Percentiles rank a stretch among this genome's conserved stretches.
phyloP scores from a whole-genome alignment of 306 rosid species.

The Quercus dentata region DNA sequence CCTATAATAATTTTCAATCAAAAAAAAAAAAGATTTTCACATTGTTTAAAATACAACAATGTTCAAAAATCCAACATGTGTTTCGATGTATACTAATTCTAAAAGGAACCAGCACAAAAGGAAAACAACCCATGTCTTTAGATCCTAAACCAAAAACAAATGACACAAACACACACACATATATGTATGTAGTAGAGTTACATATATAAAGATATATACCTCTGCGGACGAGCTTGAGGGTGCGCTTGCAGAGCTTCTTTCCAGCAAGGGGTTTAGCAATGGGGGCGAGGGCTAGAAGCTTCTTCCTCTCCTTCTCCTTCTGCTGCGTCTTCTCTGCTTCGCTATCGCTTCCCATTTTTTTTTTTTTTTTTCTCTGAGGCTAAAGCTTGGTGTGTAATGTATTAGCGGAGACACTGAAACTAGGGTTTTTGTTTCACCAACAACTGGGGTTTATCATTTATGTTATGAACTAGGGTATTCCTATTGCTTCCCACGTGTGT shows the following conservation, averaged over 20 bases:
- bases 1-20: no score
- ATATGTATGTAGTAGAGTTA: background rate
- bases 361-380: background rate
- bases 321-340: slow-evolving; percentile 66
- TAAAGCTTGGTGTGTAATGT: no score
- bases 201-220: slow-evolving; percentile 28
- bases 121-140: background rate
- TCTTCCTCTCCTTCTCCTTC: slow-evolving; percentile 84
- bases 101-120: background rate
- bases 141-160: background rate
- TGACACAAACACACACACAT: background rate
- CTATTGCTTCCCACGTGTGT: no score
- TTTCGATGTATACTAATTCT: background rate
- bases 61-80: background rate
- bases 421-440: no score
- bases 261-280: slow-evolving; percentile 97
- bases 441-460: no score
- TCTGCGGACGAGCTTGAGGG: slow-evolving; percentile 84
- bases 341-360: slow-evolving; percentile 70
- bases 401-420: no score
- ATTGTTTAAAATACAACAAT: background rate
- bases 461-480: no score
- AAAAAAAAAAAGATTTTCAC: background rate
- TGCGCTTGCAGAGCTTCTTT: slow-evolving; percentile 83
- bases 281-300: slow-evolving; percentile 64